A percentile compares a stretch with the other conserved stretches of the same genome.
These are phyloP conservation scores for Alnus rubra DNA, from an alignment of 306 rosid species.

Conservation along the genomic window DNA sequence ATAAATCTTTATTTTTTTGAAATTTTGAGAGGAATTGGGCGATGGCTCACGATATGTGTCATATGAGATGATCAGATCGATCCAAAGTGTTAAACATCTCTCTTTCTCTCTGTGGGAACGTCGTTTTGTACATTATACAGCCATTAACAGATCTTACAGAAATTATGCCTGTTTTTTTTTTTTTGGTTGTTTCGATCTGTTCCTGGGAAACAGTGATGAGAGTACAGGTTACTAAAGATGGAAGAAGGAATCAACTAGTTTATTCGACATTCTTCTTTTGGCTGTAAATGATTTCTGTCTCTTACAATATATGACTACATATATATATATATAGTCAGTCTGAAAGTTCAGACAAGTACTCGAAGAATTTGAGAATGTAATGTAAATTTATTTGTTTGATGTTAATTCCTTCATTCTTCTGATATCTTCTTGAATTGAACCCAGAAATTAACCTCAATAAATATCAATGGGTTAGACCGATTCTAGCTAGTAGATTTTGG, in stretches of 20 bases:
- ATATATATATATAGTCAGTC: too few relatives aligned
- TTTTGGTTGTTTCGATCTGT: neutral
- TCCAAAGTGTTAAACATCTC: neutral
- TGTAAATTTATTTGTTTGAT: too few relatives aligned
- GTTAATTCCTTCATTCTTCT: neutral
- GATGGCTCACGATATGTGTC: neutral
- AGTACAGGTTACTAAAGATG: neutral
- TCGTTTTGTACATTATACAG: constrained; percentile 27
- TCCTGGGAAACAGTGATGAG: neutral
- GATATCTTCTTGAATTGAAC: neutral
- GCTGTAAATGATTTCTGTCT: neutral
- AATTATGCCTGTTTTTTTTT: neutral
- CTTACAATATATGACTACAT: neutral
- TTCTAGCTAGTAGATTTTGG: neutral
- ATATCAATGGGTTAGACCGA: neutral
- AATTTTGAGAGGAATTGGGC: neutral
- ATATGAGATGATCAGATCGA: neutral
- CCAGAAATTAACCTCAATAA: neutral
- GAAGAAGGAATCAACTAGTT: neutral
- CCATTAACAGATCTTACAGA: constrained; percentile 9
- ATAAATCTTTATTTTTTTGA: neutral
- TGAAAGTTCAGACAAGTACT: too few relatives aligned
- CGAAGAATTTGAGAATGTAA: too few relatives aligned
- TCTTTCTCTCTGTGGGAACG: neutral
- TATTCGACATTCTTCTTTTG: neutral